Percentiles rank a stretch among this genome's conserved stretches.
phyloP scores from a whole-genome alignment of 164 flowering plant genomes.

The Vitis vinifera region ASM3070453v1 NC_081807.1:2913501-2914000 shows the following conservation, averaged over 20 bases:
- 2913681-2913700: conserved; percentile 94
- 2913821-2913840: not conserved
- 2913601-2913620: not conserved
- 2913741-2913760: not conserved
- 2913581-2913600: conserved; percentile 5
- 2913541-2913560: too few relatives aligned
- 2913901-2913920: conserved; percentile 69
- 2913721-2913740: conserved; percentile 90
- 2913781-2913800: not conserved
- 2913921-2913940: conserved; percentile 96
- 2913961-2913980: conserved; percentile 99
- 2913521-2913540: too few relatives aligned
- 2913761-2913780: not conserved
- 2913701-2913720: conserved; percentile 98
- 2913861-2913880: too few relatives aligned
- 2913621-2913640: conserved; percentile 73
- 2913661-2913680: conserved; percentile 94
- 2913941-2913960: conserved; percentile 96
- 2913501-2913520: not conserved
- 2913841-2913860: not conserved
- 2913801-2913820: not conserved
- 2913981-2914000: conserved; percentile 92
- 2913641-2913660: conserved; percentile 93
- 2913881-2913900: too few relatives aligned
- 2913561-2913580: not conserved